phyloP scores from a whole-genome alignment of 2,329 filamentous ascomycete genomes.

The Cercospora sp. region DNA sequence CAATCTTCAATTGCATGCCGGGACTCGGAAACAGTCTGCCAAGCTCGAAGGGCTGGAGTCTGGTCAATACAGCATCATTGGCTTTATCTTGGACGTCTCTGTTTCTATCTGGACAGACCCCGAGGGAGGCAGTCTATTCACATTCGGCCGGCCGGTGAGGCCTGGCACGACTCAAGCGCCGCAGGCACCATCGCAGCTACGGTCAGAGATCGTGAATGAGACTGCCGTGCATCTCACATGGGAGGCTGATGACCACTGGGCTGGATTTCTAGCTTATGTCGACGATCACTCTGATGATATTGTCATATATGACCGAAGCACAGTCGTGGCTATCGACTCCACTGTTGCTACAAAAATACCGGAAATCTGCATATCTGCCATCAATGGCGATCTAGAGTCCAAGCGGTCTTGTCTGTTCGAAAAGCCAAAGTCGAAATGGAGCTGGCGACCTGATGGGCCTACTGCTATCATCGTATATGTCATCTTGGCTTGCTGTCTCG shows the following conservation, averaged over 20 bases:
- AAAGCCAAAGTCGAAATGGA: background rate
- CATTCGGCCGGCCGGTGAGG: background rate
- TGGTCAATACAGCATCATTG: constrained; percentile 12
- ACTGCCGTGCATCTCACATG: constrained; percentile 9
- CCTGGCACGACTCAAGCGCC: constrained; percentile 7
- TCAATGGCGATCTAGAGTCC: constrained; percentile 12
- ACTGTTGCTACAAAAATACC: background rate
- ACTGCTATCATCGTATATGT: background rate
- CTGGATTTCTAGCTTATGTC: background rate
- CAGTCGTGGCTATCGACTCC: background rate
- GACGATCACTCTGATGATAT: background rate
- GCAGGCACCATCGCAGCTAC: background rate
- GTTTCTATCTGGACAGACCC: constrained; percentile 8
- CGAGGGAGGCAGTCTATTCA: constrained; percentile 1
- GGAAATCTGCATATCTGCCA: constrained; percentile 9
- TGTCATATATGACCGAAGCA: background rate
- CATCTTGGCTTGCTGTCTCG: background rate
- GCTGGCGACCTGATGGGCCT: background rate
- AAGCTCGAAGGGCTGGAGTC: constrained; percentile 7
- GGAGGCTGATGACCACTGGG: background rate
- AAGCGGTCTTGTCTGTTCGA: background rate
- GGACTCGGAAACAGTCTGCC: constrained; percentile 5
- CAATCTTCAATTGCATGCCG: background rate
- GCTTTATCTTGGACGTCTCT: background rate
- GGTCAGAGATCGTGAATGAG: background rate